Evolutionary conservation across 441 rosid genomes (phyloP).

Genomic region (Gossypium davidsonii): DNA sequence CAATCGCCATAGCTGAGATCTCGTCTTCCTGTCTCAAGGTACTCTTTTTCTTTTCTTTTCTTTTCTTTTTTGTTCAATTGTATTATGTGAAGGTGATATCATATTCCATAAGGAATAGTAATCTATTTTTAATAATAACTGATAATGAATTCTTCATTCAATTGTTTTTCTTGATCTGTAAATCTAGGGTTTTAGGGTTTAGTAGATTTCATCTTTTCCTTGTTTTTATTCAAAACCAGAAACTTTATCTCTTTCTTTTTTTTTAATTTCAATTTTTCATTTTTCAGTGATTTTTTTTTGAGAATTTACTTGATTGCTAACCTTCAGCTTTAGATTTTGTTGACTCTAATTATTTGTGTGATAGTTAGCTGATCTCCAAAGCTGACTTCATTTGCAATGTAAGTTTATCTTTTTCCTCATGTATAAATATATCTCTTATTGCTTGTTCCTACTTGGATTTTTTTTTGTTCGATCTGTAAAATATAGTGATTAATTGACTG

Average conservation of each 20-base stretch:
- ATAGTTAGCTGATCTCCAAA: neutral
- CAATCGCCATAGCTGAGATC: neutral
- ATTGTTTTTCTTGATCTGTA: neutral
- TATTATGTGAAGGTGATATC: neutral
- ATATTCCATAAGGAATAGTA: neutral
- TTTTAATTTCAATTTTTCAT: neutral
- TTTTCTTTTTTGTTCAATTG: neutral
- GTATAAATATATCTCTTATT: neutral
- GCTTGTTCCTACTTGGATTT: neutral
- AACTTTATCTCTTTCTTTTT: neutral
- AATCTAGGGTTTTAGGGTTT: slow-evolving; percentile 1
- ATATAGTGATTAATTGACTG: neutral
- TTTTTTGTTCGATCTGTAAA: neutral
- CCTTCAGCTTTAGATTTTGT: neutral
- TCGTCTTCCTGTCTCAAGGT: neutral
- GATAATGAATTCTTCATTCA: neutral
- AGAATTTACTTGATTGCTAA: neutral
- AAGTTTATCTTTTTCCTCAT: neutral
- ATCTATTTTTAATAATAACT: neutral
- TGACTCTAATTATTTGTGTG: neutral
- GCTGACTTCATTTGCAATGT: slow-evolving; percentile 4
- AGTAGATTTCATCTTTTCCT: neutral
- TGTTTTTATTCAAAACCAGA: neutral
- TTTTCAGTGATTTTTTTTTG: neutral
- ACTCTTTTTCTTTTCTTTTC: neutral